Conservation (phyloP, 495 filamentous ascomycete species). For the Achaetomiella virescens region DNA sequence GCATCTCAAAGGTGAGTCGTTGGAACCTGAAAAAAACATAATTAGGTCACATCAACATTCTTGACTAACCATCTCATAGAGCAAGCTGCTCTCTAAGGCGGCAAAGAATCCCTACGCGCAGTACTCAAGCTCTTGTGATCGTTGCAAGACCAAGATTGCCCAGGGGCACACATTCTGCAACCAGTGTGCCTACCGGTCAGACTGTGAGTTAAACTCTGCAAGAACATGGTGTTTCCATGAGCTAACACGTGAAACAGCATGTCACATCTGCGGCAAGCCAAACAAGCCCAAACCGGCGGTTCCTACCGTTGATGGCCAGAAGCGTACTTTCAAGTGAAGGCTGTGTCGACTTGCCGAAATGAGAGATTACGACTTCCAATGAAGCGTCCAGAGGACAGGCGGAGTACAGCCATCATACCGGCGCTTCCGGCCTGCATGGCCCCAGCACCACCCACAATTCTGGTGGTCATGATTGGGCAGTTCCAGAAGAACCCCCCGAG, state of each 20-base stretch:
- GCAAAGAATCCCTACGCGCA: slow-evolving; percentile 66
- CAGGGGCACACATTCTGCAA: slow-evolving; percentile 59
- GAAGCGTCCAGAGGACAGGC: neutral
- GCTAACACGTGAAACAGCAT: slow-evolving; percentile 41
- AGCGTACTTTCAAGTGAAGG: slow-evolving; percentile 57
- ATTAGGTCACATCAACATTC: neutral
- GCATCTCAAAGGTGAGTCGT: slow-evolving; percentile 49
- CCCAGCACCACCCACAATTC: neutral
- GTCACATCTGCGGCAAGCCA: slow-evolving; percentile 61
- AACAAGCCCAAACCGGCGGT: slow-evolving; percentile 44
- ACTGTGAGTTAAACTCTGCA: slow-evolving; percentile 41
- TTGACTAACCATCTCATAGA: slow-evolving; percentile 43
- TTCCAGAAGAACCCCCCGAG: too few species aligned
- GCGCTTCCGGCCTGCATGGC: neutral
- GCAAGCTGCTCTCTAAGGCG: slow-evolving; percentile 59
- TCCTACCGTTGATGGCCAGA: slow-evolving; percentile 56
- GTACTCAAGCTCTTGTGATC: slow-evolving; percentile 53
- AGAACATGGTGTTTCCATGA: neutral
- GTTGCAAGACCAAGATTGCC: slow-evolving; percentile 61
- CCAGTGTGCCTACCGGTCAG: slow-evolving; percentile 59
- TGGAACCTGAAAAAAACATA: neutral
- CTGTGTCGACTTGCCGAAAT: neutral
- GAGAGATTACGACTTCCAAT: neutral
- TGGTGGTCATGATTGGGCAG: neutral
- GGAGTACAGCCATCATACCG: neutral